Evolutionary conservation across 83 land plant genomes (phyloP), one percentile per base, ranked within the genome.

Genomic region (Thuja plicata): DNA sequence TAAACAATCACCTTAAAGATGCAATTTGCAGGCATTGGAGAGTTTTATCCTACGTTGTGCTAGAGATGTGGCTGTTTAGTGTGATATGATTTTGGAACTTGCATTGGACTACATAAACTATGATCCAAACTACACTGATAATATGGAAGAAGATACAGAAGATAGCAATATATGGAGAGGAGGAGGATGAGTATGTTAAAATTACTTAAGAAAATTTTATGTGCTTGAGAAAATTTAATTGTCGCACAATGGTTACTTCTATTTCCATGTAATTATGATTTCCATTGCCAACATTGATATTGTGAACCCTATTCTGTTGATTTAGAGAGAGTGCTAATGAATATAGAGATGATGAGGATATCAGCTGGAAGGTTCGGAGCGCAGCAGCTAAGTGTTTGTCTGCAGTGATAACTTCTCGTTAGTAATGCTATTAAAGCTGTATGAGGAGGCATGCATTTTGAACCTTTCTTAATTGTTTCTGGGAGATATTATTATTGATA

Each of bases 321-420:
- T 86, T 88, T 88, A 98, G 99, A 87, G 99, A 97, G 90, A 98
- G 99, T 94, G 99, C 95, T 12, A 90, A 96, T 93, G 99, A 98
- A 88, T 98, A 98, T 79, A 96, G 97, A 87, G 99, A 98, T 92
- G 99, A 98, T 93, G 99, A 98, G 80, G 99, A 98, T 93, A 92
- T 92, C 32, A 98, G 99, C 91, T 98, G 99, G 99, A 98, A 98
- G 89, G 99, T 98, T 76, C 91, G 99, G 84, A 94, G 99, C 91
- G 99, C 99, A 89, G 98, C 99, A 60, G 98, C 99, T 35, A 98
- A 97, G 81, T 96, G 96, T 91, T 92, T 98, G 80, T 91, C 96
- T 37, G 99, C 96, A 40, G 92, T 97, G 73, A 98, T 98, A 89
- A 93, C 94, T 66, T 98, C 99, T 77, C 97, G 99, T 12, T 98